Conservation (phyloP, 2,329 filamentous ascomycete genomes). For the Xylaria sp. region DNA sequence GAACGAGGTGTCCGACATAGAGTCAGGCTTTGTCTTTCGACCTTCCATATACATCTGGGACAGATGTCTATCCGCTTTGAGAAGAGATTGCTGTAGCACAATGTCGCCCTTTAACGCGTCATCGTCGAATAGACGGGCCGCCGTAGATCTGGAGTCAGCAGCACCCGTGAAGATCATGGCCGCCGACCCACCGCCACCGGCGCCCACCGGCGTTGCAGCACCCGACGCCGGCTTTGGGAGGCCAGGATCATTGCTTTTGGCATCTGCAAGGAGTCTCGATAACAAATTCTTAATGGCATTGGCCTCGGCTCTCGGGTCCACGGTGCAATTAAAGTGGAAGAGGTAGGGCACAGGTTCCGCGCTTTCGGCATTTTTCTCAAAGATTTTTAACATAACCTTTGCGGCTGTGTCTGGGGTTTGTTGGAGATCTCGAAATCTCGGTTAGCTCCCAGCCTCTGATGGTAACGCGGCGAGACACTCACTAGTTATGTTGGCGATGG, state of each 20-base stretch:
- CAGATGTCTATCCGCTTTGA: constrained; percentile 80
- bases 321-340: constrained; percentile 86
- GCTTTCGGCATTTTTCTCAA: constrained; percentile 73
- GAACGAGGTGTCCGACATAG: constrained; percentile 82
- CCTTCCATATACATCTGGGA: constrained; percentile 90
- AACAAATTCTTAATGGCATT: constrained; percentile 85
- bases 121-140: constrained; percentile 82
- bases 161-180: constrained; percentile 84
- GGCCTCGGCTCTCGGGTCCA: constrained; percentile 82
- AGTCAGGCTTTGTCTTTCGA: constrained; percentile 82
- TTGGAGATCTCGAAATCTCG: constrained; percentile 77
- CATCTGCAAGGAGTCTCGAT: constrained; percentile 77
- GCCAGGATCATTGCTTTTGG: constrained; percentile 67
- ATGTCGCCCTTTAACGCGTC: constrained; percentile 79
- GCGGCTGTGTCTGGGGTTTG: constrained; percentile 89
- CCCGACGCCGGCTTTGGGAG: constrained; percentile 61
- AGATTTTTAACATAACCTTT: constrained; percentile 94
- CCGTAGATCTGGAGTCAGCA: constrained; percentile 64
- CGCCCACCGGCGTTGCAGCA: constrained; percentile 44
- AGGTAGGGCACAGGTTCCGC: constrained; percentile 76
- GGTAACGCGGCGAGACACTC: constrained; percentile 51
- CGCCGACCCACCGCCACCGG: constrained; percentile 64
- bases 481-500: constrained; percentile 85
- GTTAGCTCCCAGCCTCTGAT: constrained; percentile 26
- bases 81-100: constrained; percentile 85